Conservation (phyloP, 345 rosid species). For the Arabidopsis arenosa region DNA sequence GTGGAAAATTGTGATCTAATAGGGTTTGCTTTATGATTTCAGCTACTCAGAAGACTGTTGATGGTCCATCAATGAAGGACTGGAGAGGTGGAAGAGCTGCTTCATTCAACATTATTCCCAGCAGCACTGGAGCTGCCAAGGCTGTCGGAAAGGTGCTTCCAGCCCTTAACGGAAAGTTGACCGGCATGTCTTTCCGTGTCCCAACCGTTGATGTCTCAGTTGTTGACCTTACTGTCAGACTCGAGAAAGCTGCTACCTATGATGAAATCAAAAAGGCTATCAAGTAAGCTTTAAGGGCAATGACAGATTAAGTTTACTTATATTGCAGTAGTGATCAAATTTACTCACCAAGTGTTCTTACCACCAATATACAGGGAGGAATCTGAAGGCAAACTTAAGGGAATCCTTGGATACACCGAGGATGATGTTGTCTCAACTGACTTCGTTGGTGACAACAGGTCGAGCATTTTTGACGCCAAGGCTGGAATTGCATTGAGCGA, state of each 20-base stretch:
- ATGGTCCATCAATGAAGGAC: conserved; percentile 93
- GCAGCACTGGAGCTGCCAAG: conserved; percentile 97
- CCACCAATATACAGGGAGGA: conserved; percentile 57
- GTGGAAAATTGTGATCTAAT: not conserved
- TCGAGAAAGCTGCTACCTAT: conserved; percentile 73
- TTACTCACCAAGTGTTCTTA: not conserved
- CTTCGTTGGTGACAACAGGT: conserved; percentile 85
- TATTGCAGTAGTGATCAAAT: not conserved
- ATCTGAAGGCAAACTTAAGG: conserved; percentile 79
- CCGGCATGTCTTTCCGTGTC: conserved; percentile 98
- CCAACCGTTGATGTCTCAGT: conserved; percentile 92
- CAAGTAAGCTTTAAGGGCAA: conserved; percentile 48
- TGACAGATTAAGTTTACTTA: not conserved
- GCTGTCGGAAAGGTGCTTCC: conserved; percentile 93
- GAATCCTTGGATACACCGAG: conserved; percentile 81
- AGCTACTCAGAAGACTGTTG: conserved; percentile 97
- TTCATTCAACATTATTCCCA: conserved; percentile 92
- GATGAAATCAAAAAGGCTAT: conserved; percentile 75
- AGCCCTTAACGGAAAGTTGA: conserved; percentile 73
- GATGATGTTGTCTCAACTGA: conserved; percentile 91
- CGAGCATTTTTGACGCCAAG: conserved; percentile 96
- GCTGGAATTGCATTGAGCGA: conserved; percentile 83
- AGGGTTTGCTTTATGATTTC: not conserved
- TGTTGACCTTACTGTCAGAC: conserved; percentile 88
- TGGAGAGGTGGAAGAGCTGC: conserved; percentile 99